Conservation (phyloP, 2,329 filamentous ascomycete species). For the Paecilomyces sp. region DNA sequence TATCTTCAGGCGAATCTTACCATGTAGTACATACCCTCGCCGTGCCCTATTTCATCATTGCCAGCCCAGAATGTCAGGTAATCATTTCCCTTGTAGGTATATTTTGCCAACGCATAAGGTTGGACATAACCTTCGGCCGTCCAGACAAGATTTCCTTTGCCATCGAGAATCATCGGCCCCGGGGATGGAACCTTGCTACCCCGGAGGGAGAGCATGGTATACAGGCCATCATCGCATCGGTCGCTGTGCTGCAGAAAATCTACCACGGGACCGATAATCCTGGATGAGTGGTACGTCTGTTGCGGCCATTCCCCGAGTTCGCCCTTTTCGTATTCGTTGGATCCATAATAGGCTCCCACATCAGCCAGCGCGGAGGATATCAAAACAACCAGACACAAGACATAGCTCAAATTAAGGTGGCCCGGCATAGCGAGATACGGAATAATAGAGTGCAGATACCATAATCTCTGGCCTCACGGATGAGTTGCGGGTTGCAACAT, state of each 20-base stretch:
- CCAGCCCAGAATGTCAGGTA: conserved; percentile 48
- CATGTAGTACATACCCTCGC: conserved; percentile 43
- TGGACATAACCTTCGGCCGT: conserved; percentile 24
- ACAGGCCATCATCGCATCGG: conserved; percentile 31
- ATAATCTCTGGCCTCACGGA: background rate
- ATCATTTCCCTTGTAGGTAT: conserved; percentile 35
- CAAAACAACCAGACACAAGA: background rate
- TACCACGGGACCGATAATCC: conserved; percentile 16
- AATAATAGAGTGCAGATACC: background rate
- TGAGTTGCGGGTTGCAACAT: background rate
- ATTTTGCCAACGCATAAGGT: conserved; percentile 41
- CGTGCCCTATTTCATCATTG: conserved; percentile 39
- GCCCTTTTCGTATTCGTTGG: conserved; percentile 11
- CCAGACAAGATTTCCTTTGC: conserved; percentile 41
- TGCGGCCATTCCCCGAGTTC: conserved; percentile 17
- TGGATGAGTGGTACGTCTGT: conserved; percentile 17
- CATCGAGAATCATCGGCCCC: conserved; percentile 40
- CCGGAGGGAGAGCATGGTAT: conserved; percentile 34
- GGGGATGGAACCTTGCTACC: conserved; percentile 24
- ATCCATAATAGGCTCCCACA: background rate
- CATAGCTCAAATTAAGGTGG: background rate
- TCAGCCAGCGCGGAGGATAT: background rate
- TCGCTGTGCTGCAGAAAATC: conserved; percentile 16
- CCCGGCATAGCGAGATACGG: background rate
- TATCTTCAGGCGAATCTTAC: conserved; percentile 12